Conservation (phyloP, 1,284 basidiomycete genomes). For the Papiliotrema fonsecae region DNA sequence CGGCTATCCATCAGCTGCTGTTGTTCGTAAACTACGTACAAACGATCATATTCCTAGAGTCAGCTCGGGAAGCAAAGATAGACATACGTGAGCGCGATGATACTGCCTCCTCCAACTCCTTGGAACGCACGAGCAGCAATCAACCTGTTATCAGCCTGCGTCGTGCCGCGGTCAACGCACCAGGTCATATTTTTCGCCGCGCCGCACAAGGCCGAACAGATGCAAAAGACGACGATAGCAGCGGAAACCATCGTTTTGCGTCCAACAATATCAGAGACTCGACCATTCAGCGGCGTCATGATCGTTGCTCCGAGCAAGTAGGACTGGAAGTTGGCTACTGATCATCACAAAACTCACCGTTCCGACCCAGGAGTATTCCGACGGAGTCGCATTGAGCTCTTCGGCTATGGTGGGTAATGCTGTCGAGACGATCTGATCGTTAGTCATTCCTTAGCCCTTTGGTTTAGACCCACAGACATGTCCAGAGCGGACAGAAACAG, state of each 20-base stretch:
- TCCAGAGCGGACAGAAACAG: slow-evolving; percentile 42
- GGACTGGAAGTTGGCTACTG: slow-evolving; percentile 12
- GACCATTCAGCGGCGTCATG: slow-evolving; percentile 37
- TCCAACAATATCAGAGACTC: slow-evolving; percentile 40
- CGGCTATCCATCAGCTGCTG: slow-evolving; percentile 11
- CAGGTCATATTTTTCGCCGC: slow-evolving; percentile 38
- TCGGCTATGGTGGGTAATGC: slow-evolving; percentile 31
- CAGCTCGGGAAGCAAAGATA: neutral
- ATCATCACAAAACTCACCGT: slow-evolving; percentile 15
- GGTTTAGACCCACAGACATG: slow-evolving; percentile 23
- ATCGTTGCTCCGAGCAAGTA: slow-evolving; percentile 36
- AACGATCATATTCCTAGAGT: slow-evolving; percentile 13
- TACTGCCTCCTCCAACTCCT: slow-evolving; percentile 40
- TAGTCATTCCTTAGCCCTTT: neutral
- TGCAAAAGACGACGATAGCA: slow-evolving; percentile 35
- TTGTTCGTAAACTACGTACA: slow-evolving; percentile 6
- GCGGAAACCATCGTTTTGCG: slow-evolving; percentile 41
- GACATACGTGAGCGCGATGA: slow-evolving; percentile 27
- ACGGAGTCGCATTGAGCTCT: slow-evolving; percentile 27
- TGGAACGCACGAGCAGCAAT: slow-evolving; percentile 38
- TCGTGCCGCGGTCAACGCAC: neutral
- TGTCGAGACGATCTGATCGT: slow-evolving; percentile 30
- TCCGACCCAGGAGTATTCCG: slow-evolving; percentile 35
- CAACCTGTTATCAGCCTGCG: slow-evolving; percentile 15
- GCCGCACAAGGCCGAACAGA: slow-evolving; percentile 40